Percentiles rank a stretch among this genome's conserved stretches.
Conservation (phyloP, 2,329 filamentous ascomycete genomes). For the Kalaharituber pfeilii region DNA sequence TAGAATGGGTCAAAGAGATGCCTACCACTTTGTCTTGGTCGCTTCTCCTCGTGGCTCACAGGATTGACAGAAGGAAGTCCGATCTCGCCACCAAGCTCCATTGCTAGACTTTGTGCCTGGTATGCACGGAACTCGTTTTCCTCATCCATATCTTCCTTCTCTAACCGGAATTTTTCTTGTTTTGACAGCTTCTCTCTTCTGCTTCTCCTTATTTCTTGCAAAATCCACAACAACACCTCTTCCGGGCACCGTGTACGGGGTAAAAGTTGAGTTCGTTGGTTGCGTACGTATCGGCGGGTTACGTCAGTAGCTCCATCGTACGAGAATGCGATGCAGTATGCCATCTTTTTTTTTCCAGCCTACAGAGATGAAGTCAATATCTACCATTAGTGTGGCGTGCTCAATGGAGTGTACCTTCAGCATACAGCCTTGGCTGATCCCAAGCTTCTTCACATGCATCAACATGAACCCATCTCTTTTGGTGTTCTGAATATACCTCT, state of each 20-base stretch:
- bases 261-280: constrained; percentile 49
- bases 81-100: constrained; percentile 4
- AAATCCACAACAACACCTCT: constrained; percentile 76
- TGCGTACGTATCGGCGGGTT: constrained; percentile 51
- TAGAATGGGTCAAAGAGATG: not conserved
- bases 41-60: constrained; percentile 17
- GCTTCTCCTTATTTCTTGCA: constrained; percentile 75
- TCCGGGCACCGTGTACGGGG: constrained; percentile 68
- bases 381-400: too few relatives aligned
- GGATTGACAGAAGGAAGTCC: constrained; percentile 9
- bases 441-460: constrained; percentile 88
- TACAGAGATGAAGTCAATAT: constrained; percentile 23
- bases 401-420: constrained; percentile 44
- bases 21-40: constrained; percentile 21
- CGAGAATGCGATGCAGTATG: constrained; percentile 92
- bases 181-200: constrained; percentile 73
- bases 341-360: constrained; percentile 92
- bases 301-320: constrained; percentile 62
- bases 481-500: constrained; percentile 87
- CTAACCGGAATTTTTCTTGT: constrained; percentile 61
- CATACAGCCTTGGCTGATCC: constrained; percentile 84
- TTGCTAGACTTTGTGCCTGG: not conserved
- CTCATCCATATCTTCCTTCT: constrained; percentile 63
- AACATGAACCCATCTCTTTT: constrained; percentile 89
- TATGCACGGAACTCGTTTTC: constrained; percentile 47